A percentile compares a stretch with the other conserved stretches of the same genome.
These are phyloP conservation scores for Sporothrix dimorphospora DNA, from an alignment of 2,329 filamentous ascomycete species.

Conservation along the genomic window DNA sequence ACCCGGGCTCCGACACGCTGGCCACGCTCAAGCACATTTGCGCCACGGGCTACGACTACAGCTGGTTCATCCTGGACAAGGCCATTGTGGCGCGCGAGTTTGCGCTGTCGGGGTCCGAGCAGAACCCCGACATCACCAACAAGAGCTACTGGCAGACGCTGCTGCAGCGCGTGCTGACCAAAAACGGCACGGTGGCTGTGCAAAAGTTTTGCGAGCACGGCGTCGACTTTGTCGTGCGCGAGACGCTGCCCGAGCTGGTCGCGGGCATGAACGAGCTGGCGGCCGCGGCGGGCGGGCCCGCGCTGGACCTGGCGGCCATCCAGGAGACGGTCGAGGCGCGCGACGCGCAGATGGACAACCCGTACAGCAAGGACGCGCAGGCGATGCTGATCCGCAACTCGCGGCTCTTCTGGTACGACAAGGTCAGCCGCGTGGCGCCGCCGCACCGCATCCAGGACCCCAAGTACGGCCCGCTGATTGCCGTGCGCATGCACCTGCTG, in stretches of 20 bases:
- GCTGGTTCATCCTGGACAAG: constrained; percentile 64
- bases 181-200: constrained; percentile 57
- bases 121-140: constrained; percentile 62
- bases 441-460: constrained; percentile 59
- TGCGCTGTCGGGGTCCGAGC: constrained; percentile 64
- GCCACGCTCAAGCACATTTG: constrained; percentile 63
- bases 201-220: constrained; percentile 63
- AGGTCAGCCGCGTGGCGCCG: constrained; percentile 53
- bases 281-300: constrained; percentile 49
- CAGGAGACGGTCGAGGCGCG: constrained; percentile 54
- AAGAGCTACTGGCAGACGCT: constrained; percentile 60
- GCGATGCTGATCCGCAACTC: constrained; percentile 64
- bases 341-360: constrained; percentile 59
- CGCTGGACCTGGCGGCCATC: constrained; percentile 51
- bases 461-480: constrained; percentile 61
- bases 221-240: constrained; percentile 61
- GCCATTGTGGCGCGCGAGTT: constrained; percentile 64
- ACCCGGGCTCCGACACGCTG: constrained; percentile 61
- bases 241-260: constrained; percentile 59
- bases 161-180: constrained; percentile 53
- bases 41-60: constrained; percentile 63
- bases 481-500: constrained; percentile 62
- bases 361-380: constrained; percentile 63
- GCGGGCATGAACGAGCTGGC: constrained; percentile 62
- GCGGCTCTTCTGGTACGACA: constrained; percentile 59